Percentiles rank a stretch among this genome's conserved stretches.
These are phyloP conservation scores for Malassezia obtusa DNA, from an alignment of 1,284 basidiomycete species.

Conservation along the genomic window DNA sequence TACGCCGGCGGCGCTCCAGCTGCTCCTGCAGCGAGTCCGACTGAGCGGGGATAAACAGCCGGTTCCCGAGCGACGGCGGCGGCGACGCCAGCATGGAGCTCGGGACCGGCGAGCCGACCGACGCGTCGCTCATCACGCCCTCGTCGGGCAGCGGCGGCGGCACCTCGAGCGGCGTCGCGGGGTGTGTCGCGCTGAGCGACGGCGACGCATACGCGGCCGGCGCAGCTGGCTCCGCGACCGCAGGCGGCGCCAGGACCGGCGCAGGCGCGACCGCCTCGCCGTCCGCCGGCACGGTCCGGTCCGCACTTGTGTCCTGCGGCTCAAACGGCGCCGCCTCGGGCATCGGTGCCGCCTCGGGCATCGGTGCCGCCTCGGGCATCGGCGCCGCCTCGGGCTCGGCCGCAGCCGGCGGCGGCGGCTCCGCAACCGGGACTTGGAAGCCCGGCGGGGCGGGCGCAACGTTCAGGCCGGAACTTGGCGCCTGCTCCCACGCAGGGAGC, in stretches of 20 bases:
- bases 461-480: background rate
- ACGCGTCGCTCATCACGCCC: too few relatives aligned
- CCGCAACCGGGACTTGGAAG: background rate
- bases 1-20: slow-evolving; percentile 3
- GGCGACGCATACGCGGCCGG: too few relatives aligned
- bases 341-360: background rate
- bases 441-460: background rate
- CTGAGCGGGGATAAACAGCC: background rate
- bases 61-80: background rate
- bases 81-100: background rate
- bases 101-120: too few relatives aligned
- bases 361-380: background rate
- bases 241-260: too few relatives aligned
- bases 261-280: too few relatives aligned
- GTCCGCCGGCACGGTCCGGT: too few relatives aligned
- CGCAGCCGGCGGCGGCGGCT: background rate
- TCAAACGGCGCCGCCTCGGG: background rate
- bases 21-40: slow-evolving; percentile 3
- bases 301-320: too few relatives aligned
- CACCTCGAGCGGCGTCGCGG: too few relatives aligned
- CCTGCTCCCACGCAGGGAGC: background rate
- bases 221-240: background rate
- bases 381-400: background rate
- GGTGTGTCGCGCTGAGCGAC: too few relatives aligned
- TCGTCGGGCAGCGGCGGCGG: too few relatives aligned